Percentiles rank a stretch among this genome's conserved stretches.
These are phyloP conservation scores for Parastagonospora avenae DNA, from an alignment of 2,329 filamentous ascomycete species.

Conservation along the genomic window DNA sequence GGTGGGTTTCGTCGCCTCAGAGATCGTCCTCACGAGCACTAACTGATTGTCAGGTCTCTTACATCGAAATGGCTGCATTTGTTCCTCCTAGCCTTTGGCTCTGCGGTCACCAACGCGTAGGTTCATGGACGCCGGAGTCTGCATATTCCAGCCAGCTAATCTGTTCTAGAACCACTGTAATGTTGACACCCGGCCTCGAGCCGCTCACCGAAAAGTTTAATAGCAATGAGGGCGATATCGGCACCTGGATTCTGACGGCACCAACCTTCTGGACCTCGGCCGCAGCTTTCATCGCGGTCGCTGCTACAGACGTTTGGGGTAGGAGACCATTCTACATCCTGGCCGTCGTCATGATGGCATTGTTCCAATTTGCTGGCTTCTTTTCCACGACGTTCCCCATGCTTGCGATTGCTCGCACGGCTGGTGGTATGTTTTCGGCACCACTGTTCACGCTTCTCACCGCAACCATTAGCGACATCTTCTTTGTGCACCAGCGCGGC, in stretches of 20 bases:
- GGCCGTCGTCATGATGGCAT: conserved; percentile 13
- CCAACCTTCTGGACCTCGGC: conserved; percentile 20
- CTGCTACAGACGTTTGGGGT: conserved; percentile 16
- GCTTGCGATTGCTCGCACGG: conserved; percentile 12
- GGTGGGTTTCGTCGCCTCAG: not conserved
- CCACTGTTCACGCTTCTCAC: conserved; percentile 15
- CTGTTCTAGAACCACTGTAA: conserved; percentile 8
- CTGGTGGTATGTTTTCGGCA: conserved; percentile 14
- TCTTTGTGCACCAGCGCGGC: conserved; percentile 18
- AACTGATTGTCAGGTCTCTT: not conserved
- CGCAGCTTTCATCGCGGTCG: conserved; percentile 13
- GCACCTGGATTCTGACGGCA: conserved; percentile 16
- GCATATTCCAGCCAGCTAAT: not conserved
- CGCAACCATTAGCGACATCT: conserved; percentile 17
- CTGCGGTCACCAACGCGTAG: conserved; percentile 18
- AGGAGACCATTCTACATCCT: conserved; percentile 13
- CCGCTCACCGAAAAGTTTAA: conserved; percentile 9
- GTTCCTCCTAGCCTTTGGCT: conserved; percentile 14
- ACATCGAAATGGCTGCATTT: conserved; percentile 13
- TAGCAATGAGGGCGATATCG: conserved; percentile 13
- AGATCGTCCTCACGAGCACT: not conserved
- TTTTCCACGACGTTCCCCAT: conserved; percentile 13
- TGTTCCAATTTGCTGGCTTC: conserved; percentile 10
- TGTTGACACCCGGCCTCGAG: conserved; percentile 16
- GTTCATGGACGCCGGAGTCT: not conserved